These are phyloP conservation scores for Fraxinus americana DNA, from an alignment of 257 asterid species.

Conservation along the genomic window DNA sequence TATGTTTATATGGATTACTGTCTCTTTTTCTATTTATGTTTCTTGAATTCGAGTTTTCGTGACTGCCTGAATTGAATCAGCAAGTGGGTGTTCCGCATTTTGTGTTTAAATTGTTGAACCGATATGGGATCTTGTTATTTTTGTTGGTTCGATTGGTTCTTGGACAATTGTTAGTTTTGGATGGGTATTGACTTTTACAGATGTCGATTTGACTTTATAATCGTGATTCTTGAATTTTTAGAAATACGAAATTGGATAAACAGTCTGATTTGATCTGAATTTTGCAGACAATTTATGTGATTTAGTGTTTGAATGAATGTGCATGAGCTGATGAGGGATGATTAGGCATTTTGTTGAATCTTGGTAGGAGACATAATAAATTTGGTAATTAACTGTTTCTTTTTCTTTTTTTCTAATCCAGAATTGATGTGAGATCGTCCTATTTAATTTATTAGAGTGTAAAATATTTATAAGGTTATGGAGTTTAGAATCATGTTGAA, in stretches of 20 bases:
- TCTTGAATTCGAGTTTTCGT: neutral
- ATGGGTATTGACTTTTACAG: constrained; percentile 2
- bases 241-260: neutral
- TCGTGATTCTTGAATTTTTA: neutral
- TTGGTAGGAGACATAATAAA: neutral
- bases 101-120: constrained; percentile 1
- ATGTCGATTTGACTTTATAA: neutral
- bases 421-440: neutral
- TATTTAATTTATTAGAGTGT: too few relatives aligned
- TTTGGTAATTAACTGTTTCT: neutral
- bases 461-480: too few relatives aligned
- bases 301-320: neutral
- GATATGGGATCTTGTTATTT: constrained; percentile 20
- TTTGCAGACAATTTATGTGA: neutral
- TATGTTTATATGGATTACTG: neutral
- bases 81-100: constrained; percentile 6
- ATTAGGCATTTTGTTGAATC: neutral
- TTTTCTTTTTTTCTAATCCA: too few relatives aligned
- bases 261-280: too few relatives aligned
- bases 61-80: neutral
- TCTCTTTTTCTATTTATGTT: neutral
- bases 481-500: neutral
- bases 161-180: neutral
- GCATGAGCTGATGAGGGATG: neutral
- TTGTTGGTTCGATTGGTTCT: constrained; percentile 17